Base-by-base conservation (phyloP, 106 monocot genomes). In the Dioscorea zingiberensis region DNA sequence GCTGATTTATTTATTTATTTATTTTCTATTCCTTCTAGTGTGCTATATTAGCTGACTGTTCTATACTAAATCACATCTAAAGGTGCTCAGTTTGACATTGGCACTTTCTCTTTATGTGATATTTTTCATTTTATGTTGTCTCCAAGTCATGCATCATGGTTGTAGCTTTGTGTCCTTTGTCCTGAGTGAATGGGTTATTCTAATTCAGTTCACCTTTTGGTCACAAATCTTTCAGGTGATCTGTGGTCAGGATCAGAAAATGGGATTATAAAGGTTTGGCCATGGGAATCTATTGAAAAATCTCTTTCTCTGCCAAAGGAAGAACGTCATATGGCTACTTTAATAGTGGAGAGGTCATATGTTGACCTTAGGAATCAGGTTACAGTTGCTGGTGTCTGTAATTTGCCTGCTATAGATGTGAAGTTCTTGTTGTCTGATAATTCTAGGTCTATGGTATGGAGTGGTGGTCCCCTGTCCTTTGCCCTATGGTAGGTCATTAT, bases 201-300 rank as follows among this genome's bases (percentile, higher is more conserved):
- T 51, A 51, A 51, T 51, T 1, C 14, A 51, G 18, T 51, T 51
- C 14, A 13, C 19, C 19, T 51, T 51, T 51, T 19, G 15, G 51
- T 51, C 32, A 49, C 51, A 18, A 18, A 19, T 18, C 51, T 51
- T 84, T 17, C 83, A 97, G 95, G 95, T 76, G 95, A 97, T 67
- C 48, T 97, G 57, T 97, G 95, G 95, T 77, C 95, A 23, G 80
- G 88, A 60, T 85, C 88, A 48, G 95, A 97, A 78, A 74, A 81
- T 68, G 95, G 95, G 15, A 55, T 71, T 47, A 81, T 97, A 47
- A 91, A 83, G 77, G 91, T 63, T 4, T 97, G 95, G 95, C 87
- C 91, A 60, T 97, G 91, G 85, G 88, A 97, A 71, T 68, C 83
- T 45, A 76, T 97, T 69, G 83, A 85, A 23, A 91, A 88, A 67